Evolutionary conservation across 257 asterid genomes (phyloP), one percentile per base, ranked within the genome.

Genomic region (Ilex aquifolium): DNA sequence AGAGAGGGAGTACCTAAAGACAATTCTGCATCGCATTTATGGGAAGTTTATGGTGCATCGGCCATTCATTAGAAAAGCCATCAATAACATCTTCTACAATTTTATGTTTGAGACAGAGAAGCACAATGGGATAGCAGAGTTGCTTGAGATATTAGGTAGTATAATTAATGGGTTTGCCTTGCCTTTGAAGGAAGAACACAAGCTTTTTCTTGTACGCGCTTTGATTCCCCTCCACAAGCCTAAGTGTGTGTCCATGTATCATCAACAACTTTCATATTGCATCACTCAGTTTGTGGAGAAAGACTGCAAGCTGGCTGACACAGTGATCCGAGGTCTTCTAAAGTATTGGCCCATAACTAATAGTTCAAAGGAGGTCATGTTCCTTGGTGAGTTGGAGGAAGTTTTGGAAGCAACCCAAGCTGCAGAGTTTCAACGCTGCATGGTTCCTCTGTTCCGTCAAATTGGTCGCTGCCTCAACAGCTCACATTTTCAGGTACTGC

Each of bases 1-100:
- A 29, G 90, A 83, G 77, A 72, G 90, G 60, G 90, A 83, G 67
- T 83, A 83, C 73, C 69, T 81, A 77, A 81, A 81, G 73, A 83
- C 83, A 13, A 69, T 83, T 44, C 64, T 83, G 49, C 86, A 82
- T 65, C 80, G 85, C 13, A 62, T 82, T 57, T 82, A 82, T 60
- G 88, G 85, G 71, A 82, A 80, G 62, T 83, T 83, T 71, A 80
- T 80, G 84, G 84, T 83, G 66, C 90, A 83, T 54, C 74, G 87
- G 67, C 90, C 90, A 13, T 78, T 76, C 69, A 81, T 83, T 44
- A 81, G 90, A 81, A 81, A 81, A 72, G 68, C 88, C 31, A 81
- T 84, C 72, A 81, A 77, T 57, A 81, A 84, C 55, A 79, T 81
- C 54, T 81, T 84, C 77, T 75, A 81, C 63, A 67, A 69, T 12